phyloP scores from a whole-genome alignment of 106 monocot genomes.

The Acorus gramineus region DNA sequence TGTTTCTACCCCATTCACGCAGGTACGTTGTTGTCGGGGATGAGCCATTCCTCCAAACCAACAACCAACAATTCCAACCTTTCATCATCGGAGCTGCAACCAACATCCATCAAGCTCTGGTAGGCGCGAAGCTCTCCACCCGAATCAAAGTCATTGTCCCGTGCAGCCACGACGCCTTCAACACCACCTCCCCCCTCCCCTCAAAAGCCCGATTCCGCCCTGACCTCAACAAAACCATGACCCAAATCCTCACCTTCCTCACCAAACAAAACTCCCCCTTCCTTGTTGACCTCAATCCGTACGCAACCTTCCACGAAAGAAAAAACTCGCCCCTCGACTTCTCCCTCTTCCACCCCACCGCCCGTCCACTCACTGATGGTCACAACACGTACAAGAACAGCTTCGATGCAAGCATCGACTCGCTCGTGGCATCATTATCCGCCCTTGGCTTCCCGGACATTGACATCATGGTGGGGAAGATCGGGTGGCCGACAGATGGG shows the following conservation, averaged over 20 bases:
- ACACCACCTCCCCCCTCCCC: slow-evolving; percentile 46
- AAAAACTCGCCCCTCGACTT: slow-evolving; percentile 51
- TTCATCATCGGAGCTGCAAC: slow-evolving; percentile 56
- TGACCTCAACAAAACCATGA: slow-evolving; percentile 74
- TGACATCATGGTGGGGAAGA: slow-evolving; percentile 66
- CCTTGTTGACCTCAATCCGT: slow-evolving; percentile 65
- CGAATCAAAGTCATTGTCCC: slow-evolving; percentile 73
- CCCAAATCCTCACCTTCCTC: slow-evolving; percentile 63
- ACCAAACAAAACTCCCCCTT: slow-evolving; percentile 58
- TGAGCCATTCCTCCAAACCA: slow-evolving; percentile 70
- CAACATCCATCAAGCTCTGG: slow-evolving; percentile 59
- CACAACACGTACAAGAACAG: slow-evolving; percentile 50
- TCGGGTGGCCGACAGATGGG: slow-evolving; percentile 96
- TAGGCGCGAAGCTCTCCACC: slow-evolving; percentile 29
- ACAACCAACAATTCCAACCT: slow-evolving; percentile 43
- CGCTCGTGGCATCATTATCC: slow-evolving; percentile 42
- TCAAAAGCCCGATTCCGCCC: slow-evolving; percentile 63
- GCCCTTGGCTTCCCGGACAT: slow-evolving; percentile 44
- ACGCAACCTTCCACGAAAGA: slow-evolving; percentile 35
- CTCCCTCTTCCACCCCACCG: slow-evolving; percentile 36
- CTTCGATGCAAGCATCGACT: slow-evolving; percentile 60
- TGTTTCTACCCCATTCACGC: slow-evolving; percentile 1
- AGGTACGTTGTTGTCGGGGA: slow-evolving; percentile 87
- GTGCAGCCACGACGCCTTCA: slow-evolving; percentile 56
- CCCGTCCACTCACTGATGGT: slow-evolving; percentile 47